A percentile compares a stretch with the other conserved stretches of the same genome.
phyloP scores from a whole-genome alignment of 2,329 filamentous ascomycete genomes.

The Epichloe brachyelytri region DNA sequence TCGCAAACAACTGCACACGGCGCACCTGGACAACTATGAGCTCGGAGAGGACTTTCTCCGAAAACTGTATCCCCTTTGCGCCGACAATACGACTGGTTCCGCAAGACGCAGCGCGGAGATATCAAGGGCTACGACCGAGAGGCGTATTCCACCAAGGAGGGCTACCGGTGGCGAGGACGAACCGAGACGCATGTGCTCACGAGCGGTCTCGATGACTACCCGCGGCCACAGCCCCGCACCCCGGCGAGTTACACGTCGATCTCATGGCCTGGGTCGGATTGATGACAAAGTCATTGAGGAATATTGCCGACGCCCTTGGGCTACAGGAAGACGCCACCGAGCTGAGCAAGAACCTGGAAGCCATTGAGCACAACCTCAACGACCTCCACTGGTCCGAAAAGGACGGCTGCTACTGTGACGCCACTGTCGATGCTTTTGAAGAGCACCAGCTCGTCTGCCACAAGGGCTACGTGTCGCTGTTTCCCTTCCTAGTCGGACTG shows the following conservation, averaged over 20 bases:
- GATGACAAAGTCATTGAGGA: conserved; percentile 76
- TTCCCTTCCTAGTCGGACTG: conserved; percentile 81
- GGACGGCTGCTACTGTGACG: conserved; percentile 79
- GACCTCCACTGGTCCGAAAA: conserved; percentile 86
- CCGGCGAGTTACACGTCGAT: conserved; percentile 90
- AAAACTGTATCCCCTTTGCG: conserved; percentile 77
- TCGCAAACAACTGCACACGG: conserved; percentile 37
- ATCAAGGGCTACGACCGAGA: conserved; percentile 84
- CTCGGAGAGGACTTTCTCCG: conserved; percentile 59
- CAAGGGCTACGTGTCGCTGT: conserved; percentile 89
- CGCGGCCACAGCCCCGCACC: conserved; percentile 88
- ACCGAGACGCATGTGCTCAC: conserved; percentile 79
- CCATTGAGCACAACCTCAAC: conserved; percentile 74
- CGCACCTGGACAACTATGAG: conserved; percentile 54
- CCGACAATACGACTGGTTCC: conserved; percentile 90
- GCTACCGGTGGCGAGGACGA: conserved; percentile 87
- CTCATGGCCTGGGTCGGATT: conserved; percentile 95
- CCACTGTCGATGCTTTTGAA: conserved; percentile 89
- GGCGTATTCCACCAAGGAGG: conserved; percentile 80
- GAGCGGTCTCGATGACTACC: conserved; percentile 92
- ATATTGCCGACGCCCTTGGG: conserved; percentile 64
- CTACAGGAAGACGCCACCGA: conserved; percentile 63
- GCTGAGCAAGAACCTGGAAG: conserved; percentile 58
- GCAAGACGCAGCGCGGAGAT: conserved; percentile 78
- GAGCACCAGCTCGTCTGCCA: conserved; percentile 85